Percentiles rank a stretch among this genome's conserved stretches.
Evolutionary conservation across 768 basidiomycete genomes (phyloP).

Genomic region (Boletus eberwhitei): DNA sequence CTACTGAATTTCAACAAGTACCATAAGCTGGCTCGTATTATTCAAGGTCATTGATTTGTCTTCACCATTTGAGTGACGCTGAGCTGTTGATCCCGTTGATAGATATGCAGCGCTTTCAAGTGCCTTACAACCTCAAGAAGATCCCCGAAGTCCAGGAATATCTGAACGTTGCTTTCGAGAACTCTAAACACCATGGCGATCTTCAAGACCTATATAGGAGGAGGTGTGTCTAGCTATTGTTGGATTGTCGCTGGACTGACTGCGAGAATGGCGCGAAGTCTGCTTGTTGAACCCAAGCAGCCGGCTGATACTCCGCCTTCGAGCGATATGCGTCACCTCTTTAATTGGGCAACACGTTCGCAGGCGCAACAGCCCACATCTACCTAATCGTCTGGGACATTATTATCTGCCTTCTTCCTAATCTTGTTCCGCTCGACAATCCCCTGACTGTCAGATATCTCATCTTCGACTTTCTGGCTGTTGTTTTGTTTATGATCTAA

Average conservation of each 20-base stretch:
- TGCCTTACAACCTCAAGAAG: constrained; percentile 79
- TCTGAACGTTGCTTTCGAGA: constrained; percentile 69
- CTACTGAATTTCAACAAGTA: constrained; percentile 97
- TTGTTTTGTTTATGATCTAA: constrained; percentile 26
- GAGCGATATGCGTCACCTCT: constrained; percentile 74
- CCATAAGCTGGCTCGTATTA: constrained; percentile 81
- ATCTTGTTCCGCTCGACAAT: constrained; percentile 1
- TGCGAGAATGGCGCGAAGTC: constrained; percentile 37
- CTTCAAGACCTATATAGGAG: constrained; percentile 82
- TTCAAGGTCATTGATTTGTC: constrained; percentile 55
- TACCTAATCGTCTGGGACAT: constrained; percentile 26
- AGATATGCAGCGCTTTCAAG: constrained; percentile 94
- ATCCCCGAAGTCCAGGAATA: constrained; percentile 88
- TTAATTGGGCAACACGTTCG: constrained; percentile 73
- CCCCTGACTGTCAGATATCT: constrained; percentile 12
- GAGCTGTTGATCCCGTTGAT: constrained; percentile 5
- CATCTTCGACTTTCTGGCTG: constrained; percentile 13
- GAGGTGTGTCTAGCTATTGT: constrained; percentile 47
- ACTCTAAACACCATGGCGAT: constrained; percentile 73
- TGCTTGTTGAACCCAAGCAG: constrained; percentile 81
- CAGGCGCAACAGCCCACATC: constrained; percentile 38
- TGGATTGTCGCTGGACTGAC: background rate
- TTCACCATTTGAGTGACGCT: background rate
- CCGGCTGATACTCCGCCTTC: constrained; percentile 63
- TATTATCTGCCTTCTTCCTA: constrained; percentile 13